Evolutionary conservation across 768 basidiomycete species (phyloP).

Genomic region (Mycena crocata): DNA sequence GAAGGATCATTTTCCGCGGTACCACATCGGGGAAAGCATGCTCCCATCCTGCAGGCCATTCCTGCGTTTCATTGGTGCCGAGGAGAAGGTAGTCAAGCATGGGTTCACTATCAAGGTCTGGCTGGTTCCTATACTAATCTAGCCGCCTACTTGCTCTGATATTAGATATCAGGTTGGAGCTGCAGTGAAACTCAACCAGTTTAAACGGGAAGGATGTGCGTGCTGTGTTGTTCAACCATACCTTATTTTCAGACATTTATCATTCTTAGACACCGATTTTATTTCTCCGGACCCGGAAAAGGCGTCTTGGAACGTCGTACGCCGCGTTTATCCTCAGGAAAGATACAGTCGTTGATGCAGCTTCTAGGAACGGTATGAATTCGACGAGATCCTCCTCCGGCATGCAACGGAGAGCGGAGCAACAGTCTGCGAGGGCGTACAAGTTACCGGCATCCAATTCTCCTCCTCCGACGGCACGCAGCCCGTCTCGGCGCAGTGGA

Average conservation of each 20-base stretch:
- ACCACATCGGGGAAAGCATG: constrained; percentile 54
- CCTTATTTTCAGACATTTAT: not conserved
- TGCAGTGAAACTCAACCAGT: constrained; percentile 54
- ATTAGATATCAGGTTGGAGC: constrained; percentile 46
- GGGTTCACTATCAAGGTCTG: constrained; percentile 50
- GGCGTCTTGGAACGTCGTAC: constrained; percentile 71
- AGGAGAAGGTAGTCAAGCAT: constrained; percentile 45
- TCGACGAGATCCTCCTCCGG: constrained; percentile 67
- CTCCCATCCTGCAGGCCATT: constrained; percentile 50
- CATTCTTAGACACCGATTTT: constrained; percentile 67
- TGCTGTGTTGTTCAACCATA: too few species aligned
- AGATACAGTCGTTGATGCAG: not conserved
- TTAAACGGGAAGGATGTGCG: constrained; percentile 53
- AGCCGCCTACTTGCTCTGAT: too few species aligned
- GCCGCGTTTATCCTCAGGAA: constrained; percentile 26
- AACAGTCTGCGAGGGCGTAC: constrained; percentile 59
- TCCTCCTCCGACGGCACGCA: constrained; percentile 42
- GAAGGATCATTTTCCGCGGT: constrained; percentile 43
- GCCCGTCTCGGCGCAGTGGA: constrained; percentile 55
- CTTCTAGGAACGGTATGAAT: constrained; percentile 62
- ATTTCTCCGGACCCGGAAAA: constrained; percentile 60
- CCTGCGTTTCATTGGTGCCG: constrained; percentile 50
- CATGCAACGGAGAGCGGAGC: constrained; percentile 63
- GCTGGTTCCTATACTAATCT: not conserved
- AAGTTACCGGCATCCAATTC: constrained; percentile 60